Base-by-base conservation (phyloP, 1,139 yeast genomes). In the Arxiozyma slooffiae region DNA sequence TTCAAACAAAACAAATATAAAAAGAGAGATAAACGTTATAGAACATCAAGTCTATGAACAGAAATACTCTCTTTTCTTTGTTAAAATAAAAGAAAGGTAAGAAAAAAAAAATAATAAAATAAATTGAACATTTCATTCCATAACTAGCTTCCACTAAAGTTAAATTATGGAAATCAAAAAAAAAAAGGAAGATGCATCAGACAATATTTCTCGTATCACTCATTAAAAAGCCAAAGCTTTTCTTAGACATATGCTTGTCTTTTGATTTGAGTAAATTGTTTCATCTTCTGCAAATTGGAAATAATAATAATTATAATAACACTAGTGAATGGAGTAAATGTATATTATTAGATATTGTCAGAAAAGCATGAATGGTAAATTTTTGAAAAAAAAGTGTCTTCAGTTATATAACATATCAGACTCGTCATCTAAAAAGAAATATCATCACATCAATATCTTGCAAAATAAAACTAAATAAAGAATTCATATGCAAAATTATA, bases 211-310 rank as follows among this genome's bases (percentile, higher is more conserved):
- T 57, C 55, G 52, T 60, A 51, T 60, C 60, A 53, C 54, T 58
- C 63, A 60, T 57, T 48, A 51, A 56, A 53, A 53, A 51, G 49
- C 47, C 17, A 24, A 42, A 38, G 23, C 41, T 42, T 43, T 38
- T 44, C 50, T 90, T 96, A 82, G 98, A 90, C 96, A 92, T 92
- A 90, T 92, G 98, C 97, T 90, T 92, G 98, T 90, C 97, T 73
- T 59, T 41, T 30, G 38, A 50, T 53, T 56, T 57, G 60, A 55
- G 61, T 59, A 57, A 60, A 60, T 60, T 58, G 73, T 74, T 77
- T 85, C 92, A 85, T 85, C 92, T 73, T 78, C 64, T 79, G 75
- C 64, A 66, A 47, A 24, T 45, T 46, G 26, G 41, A 48, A 45
- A 60, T 62, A 49, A 54, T 46, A 50, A n/a, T n/a, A n/a, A n/a